Evolutionary conservation across 768 basidiomycete species (phyloP).

Genomic region (Trametes cingulata): DNA sequence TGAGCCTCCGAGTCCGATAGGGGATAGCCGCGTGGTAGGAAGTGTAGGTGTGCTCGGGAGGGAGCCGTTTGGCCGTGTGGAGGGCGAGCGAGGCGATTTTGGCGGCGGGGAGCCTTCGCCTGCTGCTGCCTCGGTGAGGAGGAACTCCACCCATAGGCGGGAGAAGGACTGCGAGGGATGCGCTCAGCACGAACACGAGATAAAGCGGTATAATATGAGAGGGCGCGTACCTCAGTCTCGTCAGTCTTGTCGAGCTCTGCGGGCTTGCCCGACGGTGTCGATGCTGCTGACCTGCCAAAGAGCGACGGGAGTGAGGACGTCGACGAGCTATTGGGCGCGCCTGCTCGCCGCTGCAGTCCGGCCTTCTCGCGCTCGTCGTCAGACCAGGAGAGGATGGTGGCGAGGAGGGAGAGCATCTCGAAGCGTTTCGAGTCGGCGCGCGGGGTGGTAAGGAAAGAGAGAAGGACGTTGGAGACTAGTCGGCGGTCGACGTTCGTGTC

Average conservation of each 20-base stretch:
- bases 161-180: conserved; percentile 77
- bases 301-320: conserved; percentile 25
- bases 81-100: conserved; percentile 27
- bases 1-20: conserved; percentile 31
- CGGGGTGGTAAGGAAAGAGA: conserved; percentile 87
- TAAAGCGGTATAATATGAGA: background rate
- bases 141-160: conserved; percentile 96
- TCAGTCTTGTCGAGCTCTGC: conserved; percentile 76
- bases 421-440: conserved; percentile 93
- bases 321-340: conserved; percentile 16
- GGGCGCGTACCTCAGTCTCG: conserved; percentile 72
- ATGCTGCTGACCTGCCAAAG: conserved; percentile 29
- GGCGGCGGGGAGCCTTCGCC: conserved; percentile 35
- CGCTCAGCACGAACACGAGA: background rate
- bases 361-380: conserved; percentile 92
- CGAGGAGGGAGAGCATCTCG: conserved; percentile 90
- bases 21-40: conserved; percentile 17
- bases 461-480: conserved; percentile 90
- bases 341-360: conserved; percentile 64
- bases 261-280: conserved; percentile 38
- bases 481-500: conserved; percentile 90
- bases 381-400: conserved; percentile 90
- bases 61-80: conserved; percentile 35
- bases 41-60: conserved; percentile 37
- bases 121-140: conserved; percentile 84